Percentiles rank a stretch among this genome's conserved stretches.
These are phyloP conservation scores for Colletotrichum sp. DNA, from an alignment of 2,329 filamentous ascomycete genomes.

Conservation along the genomic window DNA sequence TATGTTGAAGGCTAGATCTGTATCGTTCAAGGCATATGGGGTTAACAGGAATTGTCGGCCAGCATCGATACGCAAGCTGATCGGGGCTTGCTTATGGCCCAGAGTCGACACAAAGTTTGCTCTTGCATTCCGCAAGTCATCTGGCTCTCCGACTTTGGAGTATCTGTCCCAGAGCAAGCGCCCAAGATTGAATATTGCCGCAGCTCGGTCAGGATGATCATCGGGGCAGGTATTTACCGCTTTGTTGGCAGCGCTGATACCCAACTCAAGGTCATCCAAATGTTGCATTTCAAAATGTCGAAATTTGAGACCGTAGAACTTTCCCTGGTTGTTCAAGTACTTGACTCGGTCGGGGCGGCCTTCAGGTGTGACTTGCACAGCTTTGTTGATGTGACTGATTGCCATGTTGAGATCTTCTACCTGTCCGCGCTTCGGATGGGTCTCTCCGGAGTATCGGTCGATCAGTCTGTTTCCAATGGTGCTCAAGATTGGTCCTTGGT, in stretches of 20 bases:
- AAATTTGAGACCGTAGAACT: background rate
- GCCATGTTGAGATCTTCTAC: background rate
- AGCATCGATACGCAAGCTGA: background rate
- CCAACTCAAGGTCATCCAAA: background rate
- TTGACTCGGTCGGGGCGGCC: background rate
- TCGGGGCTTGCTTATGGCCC: background rate
- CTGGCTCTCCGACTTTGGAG: background rate
- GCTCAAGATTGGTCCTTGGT: background rate
- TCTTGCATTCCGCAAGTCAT: background rate
- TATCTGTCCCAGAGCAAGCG: background rate
- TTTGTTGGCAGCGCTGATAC: background rate
- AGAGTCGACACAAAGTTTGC: background rate
- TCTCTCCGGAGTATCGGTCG: background rate
- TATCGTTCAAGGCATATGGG: background rate
- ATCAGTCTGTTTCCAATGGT: background rate
- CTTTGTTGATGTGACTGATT: background rate
- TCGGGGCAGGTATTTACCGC: rapidly evolving
- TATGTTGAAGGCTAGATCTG: background rate
- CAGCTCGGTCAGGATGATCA: background rate
- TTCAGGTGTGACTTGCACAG: rapidly evolving
- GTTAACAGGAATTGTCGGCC: rapidly evolving
- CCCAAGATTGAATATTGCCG: background rate
- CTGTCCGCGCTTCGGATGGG: rapidly evolving
- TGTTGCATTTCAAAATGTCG: rapidly evolving
- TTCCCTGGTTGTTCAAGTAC: background rate